Conservation (phyloP, 768 basidiomycete species). For the Basidioascus undulatus region DNA sequence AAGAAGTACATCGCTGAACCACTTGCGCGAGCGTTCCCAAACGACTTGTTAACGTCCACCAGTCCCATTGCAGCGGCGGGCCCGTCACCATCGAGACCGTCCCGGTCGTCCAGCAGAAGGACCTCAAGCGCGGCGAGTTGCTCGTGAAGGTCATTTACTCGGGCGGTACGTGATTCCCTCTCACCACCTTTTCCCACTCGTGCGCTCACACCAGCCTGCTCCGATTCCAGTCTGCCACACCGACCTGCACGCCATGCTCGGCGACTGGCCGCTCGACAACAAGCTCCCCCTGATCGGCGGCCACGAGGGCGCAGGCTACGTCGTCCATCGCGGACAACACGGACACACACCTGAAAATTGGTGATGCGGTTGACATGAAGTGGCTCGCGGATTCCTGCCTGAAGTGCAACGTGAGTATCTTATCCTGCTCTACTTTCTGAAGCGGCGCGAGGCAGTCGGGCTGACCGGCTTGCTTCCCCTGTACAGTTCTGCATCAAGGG, state of each 20-base stretch:
- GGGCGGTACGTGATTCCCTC: constrained; percentile 5
- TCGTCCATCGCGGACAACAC: constrained; percentile 49
- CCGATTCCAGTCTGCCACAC: constrained; percentile 5
- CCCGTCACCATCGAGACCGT: constrained; percentile 6
- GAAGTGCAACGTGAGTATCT: constrained; percentile 28
- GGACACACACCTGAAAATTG: constrained; percentile 38
- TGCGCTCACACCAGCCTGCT: constrained; percentile 3
- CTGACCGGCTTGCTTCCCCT: no score
- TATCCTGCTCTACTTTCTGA: not conserved
- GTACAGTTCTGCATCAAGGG: constrained; percentile 39
- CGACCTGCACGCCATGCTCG: constrained; percentile 32
- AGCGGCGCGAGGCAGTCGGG: no score
- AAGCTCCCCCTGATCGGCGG: constrained; percentile 45
- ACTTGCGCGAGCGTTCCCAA: no score
- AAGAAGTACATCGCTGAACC: constrained; percentile 1
- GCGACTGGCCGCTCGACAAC: constrained; percentile 58
- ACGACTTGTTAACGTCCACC: no score
- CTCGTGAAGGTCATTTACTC: constrained; percentile 7
- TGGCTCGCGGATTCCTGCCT: constrained; percentile 31
- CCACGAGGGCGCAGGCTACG: constrained; percentile 60
- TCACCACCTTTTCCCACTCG: not conserved
- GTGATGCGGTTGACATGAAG: constrained; percentile 61
- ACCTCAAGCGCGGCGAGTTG: constrained; percentile 12
- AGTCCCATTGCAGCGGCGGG: no score
- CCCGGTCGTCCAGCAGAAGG: constrained; percentile 8